Base-by-base conservation (phyloP, 1,139 yeast genomes). In the Hanseniaspora sp. region DNA sequence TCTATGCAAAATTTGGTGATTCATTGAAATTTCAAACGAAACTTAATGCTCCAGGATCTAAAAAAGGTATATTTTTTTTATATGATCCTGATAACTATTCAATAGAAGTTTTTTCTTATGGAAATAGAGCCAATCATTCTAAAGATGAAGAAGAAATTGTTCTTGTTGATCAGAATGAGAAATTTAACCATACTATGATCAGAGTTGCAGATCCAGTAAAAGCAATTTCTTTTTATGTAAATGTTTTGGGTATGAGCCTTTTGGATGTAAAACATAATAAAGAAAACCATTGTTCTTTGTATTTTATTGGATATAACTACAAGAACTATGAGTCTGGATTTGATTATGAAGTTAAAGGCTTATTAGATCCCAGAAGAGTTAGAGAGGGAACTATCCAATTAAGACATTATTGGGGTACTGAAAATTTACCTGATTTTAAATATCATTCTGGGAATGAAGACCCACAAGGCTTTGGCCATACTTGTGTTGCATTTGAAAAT, bases 61-160 rank as follows among this genome's bases (percentile, higher is more conserved):
- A 86, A 70, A 83, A 82, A 68, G 76, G 86, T 67, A 88, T 92
- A 71, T 97, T 97, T 0, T 92, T 92, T 69, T 95, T 83, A 1
- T 77, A 88, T 61, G 98, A 92, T 65, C 96, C 97, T 3, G 92
- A 92, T 69, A 94, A 94, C 60, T 90, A 92, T 72, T 92, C 98
- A 97, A 77, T 92, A 62, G 98, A 92, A 73, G 73, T 92, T 64
- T 77, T 90, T 61, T 81, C 81, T 63, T 82, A 88, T 65, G 74
- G 70, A 33, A 46, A 63, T 34, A 63, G 71, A 48, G 56, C 57
- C 7, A 55, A 56, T 11, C 67, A 67, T 30, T 55, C 62, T 62
- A 73, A 75, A 62, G 42, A 48, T 12, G 61, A 61, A 30, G 76
- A 69, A 33, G 71, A 63, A 33, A 67, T 64, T 45, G 34, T 29